Base-by-base conservation (phyloP, 257 asterid species). In the Solanum dulcamara region DNA sequence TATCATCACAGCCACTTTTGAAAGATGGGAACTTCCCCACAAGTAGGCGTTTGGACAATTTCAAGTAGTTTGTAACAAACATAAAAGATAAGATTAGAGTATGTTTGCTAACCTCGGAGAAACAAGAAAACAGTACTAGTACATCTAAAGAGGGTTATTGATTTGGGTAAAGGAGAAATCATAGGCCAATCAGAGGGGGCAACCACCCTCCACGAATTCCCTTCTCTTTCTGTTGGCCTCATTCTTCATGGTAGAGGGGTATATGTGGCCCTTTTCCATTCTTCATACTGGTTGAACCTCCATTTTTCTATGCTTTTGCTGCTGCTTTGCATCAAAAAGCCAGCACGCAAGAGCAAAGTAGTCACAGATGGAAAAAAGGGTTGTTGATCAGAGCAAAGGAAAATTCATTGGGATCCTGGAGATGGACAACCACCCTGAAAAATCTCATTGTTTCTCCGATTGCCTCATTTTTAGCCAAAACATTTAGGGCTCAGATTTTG, bases 401-500 rank as follows among this genome's bases (percentile, higher is more conserved):
- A 32, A 33, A 17, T 17, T 67, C 77, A 17, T 33, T 7, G 26
- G 77, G 26, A 67, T 67, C 17, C 44, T 2, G 44, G 77, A 67
- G 46, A 70, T 10, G 48, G 30, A 7, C 44, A 67, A 70, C 50
- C 80, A 70, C 80, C 80, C 48, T 35, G 50, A 70, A 70, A 70
- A 35, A 0, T 35, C 30, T 26, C 48, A 68, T 32, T 4, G 20
- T 11, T 17, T 22, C 30, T 67, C 8, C 4, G 26, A 9, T 67
- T 33, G 77, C 44, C 26, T 67, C 77, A 67, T 32, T 67, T 33
- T 67, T 3, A 4, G 46, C 46, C 44, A 64, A 64, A 67, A 74
- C 55, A 6, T 24, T 74, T 26, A 53, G 46, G 86, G 86, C 86
- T 86, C 86, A 70, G 86, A 87, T 85, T 57, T 71, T 33, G 40